These are phyloP conservation scores for Jacaranda copaia DNA, from an alignment of 257 asterid genomes.

Conservation along the genomic window DNA sequence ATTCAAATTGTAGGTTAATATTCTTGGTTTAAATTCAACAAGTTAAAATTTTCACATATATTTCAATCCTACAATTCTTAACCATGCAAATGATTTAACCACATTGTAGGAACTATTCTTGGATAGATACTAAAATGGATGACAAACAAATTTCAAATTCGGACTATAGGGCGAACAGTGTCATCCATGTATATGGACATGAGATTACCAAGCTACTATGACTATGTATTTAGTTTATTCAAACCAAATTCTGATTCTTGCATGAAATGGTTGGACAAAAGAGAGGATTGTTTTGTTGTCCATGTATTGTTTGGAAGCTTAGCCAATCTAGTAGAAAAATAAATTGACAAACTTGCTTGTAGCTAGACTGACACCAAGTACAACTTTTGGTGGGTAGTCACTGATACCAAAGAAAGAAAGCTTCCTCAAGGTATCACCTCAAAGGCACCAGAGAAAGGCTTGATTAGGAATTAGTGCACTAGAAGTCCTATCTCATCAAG, in stretches of 20 bases:
- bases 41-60: too few species aligned
- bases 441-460: neutral
- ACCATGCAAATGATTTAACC: neutral
- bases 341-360: conserved; percentile 43
- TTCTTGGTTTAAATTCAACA: too few species aligned
- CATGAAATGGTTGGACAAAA: conserved; percentile 44
- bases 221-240: too few species aligned
- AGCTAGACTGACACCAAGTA: conserved; percentile 35
- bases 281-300: conserved; percentile 39
- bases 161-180: conserved; percentile 48
- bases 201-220: conserved; percentile 3
- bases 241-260: conserved; percentile 18
- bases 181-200: conserved; percentile 45
- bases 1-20: too few species aligned
- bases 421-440: conserved; percentile 28
- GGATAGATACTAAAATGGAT: conserved; percentile 46
- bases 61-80: too few species aligned
- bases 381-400: conserved; percentile 53
- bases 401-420: conserved; percentile 34
- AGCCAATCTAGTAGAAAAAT: conserved; percentile 20
- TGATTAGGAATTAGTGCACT: conserved; percentile 37
- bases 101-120: neutral
- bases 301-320: conserved; percentile 54
- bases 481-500: conserved; percentile 39
- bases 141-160: conserved; percentile 27